phyloP scores from a whole-genome alignment of 306 rosid genomes.

The Calophaca sinica region DNA sequence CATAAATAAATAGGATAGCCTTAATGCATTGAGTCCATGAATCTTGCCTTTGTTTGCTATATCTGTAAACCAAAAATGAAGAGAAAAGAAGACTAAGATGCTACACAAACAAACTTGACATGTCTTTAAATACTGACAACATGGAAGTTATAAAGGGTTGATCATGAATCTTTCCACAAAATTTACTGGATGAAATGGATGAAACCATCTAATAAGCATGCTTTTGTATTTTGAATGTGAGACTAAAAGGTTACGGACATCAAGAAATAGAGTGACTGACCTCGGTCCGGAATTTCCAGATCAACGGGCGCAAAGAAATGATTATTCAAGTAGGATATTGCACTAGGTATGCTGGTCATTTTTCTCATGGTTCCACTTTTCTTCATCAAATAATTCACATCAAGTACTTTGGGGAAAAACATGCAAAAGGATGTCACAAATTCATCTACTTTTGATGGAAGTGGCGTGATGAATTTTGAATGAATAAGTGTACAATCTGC shows the following conservation, averaged over 20 bases:
- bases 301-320: slow-evolving; percentile 71
- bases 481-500: slow-evolving; percentile 86
- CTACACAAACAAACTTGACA: slow-evolving; percentile 19
- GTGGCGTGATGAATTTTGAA: slow-evolving; percentile 78
- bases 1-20: slow-evolving; percentile 66
- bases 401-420: slow-evolving; percentile 72
- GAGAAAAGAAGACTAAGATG: background rate
- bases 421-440: slow-evolving; percentile 57
- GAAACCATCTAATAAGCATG: slow-evolving; percentile 34
- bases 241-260: background rate
- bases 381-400: slow-evolving; percentile 70
- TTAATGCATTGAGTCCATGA: slow-evolving; percentile 69
- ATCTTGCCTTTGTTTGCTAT: slow-evolving; percentile 59
- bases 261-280: slow-evolving; percentile 50
- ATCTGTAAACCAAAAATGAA: slow-evolving; percentile 49
- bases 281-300: slow-evolving; percentile 65
- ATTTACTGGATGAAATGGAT: slow-evolving; percentile 25
- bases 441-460: slow-evolving; percentile 75
- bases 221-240: slow-evolving; percentile 20
- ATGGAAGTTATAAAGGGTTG: slow-evolving; percentile 27
- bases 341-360: slow-evolving; percentile 60
- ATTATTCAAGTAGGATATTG: slow-evolving; percentile 73
- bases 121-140: slow-evolving; percentile 8
- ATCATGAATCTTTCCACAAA: slow-evolving; percentile 21
- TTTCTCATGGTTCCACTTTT: slow-evolving; percentile 66